Conservation (phyloP, 164 flowering plant species). For the Saururus chinensis region DNA sequence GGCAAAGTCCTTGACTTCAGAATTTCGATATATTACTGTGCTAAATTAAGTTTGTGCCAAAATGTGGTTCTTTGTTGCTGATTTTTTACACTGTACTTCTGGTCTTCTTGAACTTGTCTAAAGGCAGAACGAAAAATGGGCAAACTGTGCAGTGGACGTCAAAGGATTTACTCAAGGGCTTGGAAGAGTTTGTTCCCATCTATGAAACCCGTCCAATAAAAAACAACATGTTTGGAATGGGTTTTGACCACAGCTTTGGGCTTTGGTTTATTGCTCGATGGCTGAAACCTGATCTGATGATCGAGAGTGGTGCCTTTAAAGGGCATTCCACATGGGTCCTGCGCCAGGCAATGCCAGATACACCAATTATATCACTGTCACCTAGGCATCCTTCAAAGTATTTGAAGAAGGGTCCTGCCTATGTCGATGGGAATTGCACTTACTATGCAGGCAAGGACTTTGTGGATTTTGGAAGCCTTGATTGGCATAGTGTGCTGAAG, state of each 20-base stretch:
- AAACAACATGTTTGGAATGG: constrained; percentile 96
- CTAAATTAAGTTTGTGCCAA: too few relatives aligned
- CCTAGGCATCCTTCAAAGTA: constrained; percentile 97
- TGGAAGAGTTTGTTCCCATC: constrained; percentile 94
- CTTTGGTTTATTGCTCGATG: constrained; percentile 95
- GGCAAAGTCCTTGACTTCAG: too few relatives aligned
- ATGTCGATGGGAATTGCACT: constrained; percentile 95
- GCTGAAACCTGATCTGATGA: constrained; percentile 90
- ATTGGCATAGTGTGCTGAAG: constrained; percentile 66
- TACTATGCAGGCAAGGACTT: constrained; percentile 96
- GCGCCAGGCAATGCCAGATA: constrained; percentile 90
- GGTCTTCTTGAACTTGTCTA: background rate
- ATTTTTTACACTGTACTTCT: constrained; percentile 7
- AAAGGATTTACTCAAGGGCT: constrained; percentile 79
- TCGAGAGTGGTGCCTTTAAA: constrained; percentile 98
- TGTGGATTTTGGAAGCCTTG: constrained; percentile 87
- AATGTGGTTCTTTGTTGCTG: background rate
- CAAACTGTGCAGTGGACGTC: constrained; percentile 80
- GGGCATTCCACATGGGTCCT: constrained; percentile 99
- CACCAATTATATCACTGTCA: constrained; percentile 60
- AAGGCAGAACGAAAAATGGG: constrained; percentile 79
- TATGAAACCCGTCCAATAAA: constrained; percentile 89
- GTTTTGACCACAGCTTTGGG: constrained; percentile 98
- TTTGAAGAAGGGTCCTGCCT: constrained; percentile 92
- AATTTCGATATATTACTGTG: too few relatives aligned